Evolutionary conservation across 345 rosid species (phyloP), one percentile per base, ranked within the genome.

Genomic region (Psidium guajava): DNA sequence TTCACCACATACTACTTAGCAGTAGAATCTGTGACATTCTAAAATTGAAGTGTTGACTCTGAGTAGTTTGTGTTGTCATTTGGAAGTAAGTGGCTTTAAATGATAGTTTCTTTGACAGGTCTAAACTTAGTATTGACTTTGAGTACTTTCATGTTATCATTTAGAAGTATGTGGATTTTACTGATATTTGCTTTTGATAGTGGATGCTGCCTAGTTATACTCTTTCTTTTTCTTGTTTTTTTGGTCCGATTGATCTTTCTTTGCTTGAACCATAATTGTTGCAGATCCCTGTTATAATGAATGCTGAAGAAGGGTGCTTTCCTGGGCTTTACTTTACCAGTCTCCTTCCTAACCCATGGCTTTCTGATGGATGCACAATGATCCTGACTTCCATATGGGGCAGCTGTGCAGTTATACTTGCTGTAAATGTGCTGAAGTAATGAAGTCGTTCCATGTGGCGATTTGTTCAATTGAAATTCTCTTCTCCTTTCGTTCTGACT

Each of bases 281-380:
- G 90, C 91, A 97, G 99, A 83, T 96, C 91, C 94, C 94, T 82
- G 86, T 92, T 58, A 94, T 97, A 88, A 91, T 87, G 85, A 90
- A 91, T 85, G 89, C 98, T 49, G 95, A 92, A 21, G 95, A 92
- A 27, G 95, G 93, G 82, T 90, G 93, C 83, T 97, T 97, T 88
- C 98, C 99, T 7, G 99, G 99, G 86, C 96, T 97, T 77, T 97
- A 96, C 88, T 85, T 54, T 83, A 89, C 91, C 4, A 52, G 86
- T 83, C 83, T 94, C 82, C 95, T 91, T 73, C 83, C 83, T 58
- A 90, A 92, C 83, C 96, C 98, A 5, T 97, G 99, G 98, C 96
- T 97, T 86, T 94, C 99, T 85, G 98, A 97, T 92, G 95, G 98
- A 87, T 86, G 91, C 87, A 95, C 93, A 51, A 87, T 97, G 91